These are phyloP conservation scores for Lentinula sp. DNA, from an alignment of 768 basidiomycete genomes.

Conservation along the genomic window DNA sequence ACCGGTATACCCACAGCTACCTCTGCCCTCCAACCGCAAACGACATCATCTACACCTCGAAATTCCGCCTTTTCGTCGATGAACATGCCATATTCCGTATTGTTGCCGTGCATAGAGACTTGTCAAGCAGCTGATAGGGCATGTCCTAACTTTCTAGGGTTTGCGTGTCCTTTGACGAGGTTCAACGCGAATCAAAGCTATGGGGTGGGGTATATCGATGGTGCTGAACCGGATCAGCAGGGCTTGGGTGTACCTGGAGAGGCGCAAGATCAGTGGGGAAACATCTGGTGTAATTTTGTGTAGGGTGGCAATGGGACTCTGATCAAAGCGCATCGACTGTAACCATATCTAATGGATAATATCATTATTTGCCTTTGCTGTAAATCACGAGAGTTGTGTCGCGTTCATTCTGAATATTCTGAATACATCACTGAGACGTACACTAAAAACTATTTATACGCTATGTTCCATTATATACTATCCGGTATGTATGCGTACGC, in stretches of 20 bases:
- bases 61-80: conserved; percentile 44
- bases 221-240: conserved; percentile 35
- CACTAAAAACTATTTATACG: too few relatives aligned
- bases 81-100: conserved; percentile 41
- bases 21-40: conserved; percentile 43
- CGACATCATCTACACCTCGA: conserved; percentile 33
- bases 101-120: conserved; percentile 76
- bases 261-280: conserved; percentile 64
- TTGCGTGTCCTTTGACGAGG: conserved; percentile 54
- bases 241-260: conserved; percentile 45
- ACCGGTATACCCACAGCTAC: conserved; percentile 29
- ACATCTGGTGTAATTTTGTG: conserved; percentile 62
- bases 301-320: background rate
- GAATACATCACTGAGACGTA: too few relatives aligned
- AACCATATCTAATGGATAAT: background rate
- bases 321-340: background rate
- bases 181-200: conserved; percentile 69
- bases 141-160: conserved; percentile 69
- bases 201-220: conserved; percentile 71
- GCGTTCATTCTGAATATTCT: too few relatives aligned
- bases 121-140: conserved; percentile 70
- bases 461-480: too few relatives aligned
- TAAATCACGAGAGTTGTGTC: too few relatives aligned
- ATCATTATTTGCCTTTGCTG: too few relatives aligned
- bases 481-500: too few relatives aligned